Evolutionary conservation across 371 early-diverging fungal species (phyloP).

Genomic region (Polyrhizophydium stewartii): DNA sequence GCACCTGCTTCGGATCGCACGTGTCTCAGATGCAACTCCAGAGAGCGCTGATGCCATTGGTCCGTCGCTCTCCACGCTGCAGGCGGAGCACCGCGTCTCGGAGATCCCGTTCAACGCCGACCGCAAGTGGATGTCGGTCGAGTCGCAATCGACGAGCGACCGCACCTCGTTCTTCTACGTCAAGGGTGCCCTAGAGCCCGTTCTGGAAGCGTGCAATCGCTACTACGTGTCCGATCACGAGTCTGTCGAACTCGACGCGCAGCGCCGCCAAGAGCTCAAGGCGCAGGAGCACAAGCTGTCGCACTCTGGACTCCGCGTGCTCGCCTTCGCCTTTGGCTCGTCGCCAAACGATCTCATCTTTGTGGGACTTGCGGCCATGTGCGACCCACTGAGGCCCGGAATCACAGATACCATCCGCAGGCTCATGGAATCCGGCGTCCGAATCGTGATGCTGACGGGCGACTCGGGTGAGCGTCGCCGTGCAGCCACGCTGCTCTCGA

Average conservation of each 20-base stretch:
- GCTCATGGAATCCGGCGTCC: constrained; percentile 67
- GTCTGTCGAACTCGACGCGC: constrained; percentile 17
- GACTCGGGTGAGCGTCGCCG: constrained; percentile 58
- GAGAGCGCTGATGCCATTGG: background rate
- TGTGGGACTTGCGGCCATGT: constrained; percentile 79
- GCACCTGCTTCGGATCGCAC: constrained; percentile 6
- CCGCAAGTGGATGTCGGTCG: constrained; percentile 84
- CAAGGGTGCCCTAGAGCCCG: constrained; percentile 74
- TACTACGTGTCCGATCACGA: constrained; percentile 49
- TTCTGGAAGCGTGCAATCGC: constrained; percentile 62
- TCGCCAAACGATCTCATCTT: constrained; percentile 51
- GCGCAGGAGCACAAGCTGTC: constrained; percentile 56
- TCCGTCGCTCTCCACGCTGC: too few relatives aligned
- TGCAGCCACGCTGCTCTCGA: background rate
- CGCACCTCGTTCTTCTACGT: constrained; percentile 43
- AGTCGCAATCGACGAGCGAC: constrained; percentile 33
- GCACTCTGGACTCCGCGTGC: constrained; percentile 78
- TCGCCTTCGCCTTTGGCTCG: constrained; percentile 75
- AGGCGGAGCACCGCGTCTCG: constrained; percentile 42
- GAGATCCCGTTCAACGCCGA: constrained; percentile 90
- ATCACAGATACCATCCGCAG: constrained; percentile 60
- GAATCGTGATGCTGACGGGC: constrained; percentile 86
- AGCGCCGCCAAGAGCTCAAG: constrained; percentile 7
- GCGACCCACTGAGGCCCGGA: constrained; percentile 80
- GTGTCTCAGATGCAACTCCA: background rate